Evolutionary conservation across 2,329 filamentous ascomycete genomes (phyloP).

Genomic region (Aspergillus ochraceus): DNA sequence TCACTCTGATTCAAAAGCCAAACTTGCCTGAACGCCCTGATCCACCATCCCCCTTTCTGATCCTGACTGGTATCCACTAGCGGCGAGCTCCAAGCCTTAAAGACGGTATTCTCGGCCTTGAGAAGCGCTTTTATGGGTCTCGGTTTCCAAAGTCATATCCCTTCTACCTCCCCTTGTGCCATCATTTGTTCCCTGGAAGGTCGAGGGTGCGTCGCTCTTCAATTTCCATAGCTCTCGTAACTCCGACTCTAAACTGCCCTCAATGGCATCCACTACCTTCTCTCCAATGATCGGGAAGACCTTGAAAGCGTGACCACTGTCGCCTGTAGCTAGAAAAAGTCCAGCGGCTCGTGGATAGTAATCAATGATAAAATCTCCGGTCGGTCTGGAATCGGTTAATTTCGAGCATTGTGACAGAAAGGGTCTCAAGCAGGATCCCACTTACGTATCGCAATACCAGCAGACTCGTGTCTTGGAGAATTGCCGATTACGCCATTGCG

Average conservation of each 20-base stretch:
- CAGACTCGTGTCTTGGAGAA: neutral
- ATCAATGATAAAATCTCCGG: neutral
- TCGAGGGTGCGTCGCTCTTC: neutral
- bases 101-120: no score
- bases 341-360: neutral
- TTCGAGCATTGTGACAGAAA: neutral
- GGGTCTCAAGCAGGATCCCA: no score
- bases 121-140: no score
- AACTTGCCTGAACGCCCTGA: no score
- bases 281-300: neutral
- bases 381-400: neutral
- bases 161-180: neutral
- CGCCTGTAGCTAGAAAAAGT: neutral
- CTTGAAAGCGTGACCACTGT: neutral
- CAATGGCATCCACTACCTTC: neutral
- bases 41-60: no score
- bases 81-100: no score
- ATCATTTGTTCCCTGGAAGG: neutral
- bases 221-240: neutral
- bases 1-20: no score
- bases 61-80: no score
- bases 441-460: neutral
- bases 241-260: neutral
- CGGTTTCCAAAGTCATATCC: neutral
- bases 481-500: neutral